Evolutionary conservation across 345 rosid genomes (phyloP).

Genomic region (Garcia nutans): DNA sequence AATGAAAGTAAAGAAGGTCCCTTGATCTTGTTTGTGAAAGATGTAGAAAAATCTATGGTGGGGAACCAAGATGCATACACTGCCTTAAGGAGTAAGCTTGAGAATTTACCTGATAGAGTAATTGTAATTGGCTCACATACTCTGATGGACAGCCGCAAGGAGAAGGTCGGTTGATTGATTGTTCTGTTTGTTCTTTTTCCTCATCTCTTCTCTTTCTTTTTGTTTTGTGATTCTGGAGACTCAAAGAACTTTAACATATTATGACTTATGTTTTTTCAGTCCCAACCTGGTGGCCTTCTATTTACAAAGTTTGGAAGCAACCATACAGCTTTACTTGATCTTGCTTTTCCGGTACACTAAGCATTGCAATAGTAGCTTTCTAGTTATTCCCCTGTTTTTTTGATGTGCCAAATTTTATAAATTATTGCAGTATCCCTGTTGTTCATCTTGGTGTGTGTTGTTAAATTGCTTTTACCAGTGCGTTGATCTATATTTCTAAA

Average conservation of each 20-base stretch:
- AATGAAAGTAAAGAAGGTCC: conserved; percentile 71
- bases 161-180: conserved; percentile 55
- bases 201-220: neutral
- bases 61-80: conserved; percentile 69
- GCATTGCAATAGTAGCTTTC: neutral
- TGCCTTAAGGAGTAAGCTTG: conserved; percentile 71
- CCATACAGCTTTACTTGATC: conserved; percentile 85
- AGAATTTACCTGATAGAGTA: conserved; percentile 67
- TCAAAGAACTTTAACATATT: neutral
- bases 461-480: neutral
- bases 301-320: conserved; percentile 94
- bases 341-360: conserved; percentile 81
- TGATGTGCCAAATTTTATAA: neutral
- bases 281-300: conserved; percentile 87
- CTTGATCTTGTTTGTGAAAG: conserved; percentile 81
- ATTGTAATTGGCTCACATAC: conserved; percentile 91
- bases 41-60: conserved; percentile 76
- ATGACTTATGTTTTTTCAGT: conserved; percentile 41
- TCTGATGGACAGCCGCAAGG: conserved; percentile 88
- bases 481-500: neutral
- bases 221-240: neutral
- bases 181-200: neutral
- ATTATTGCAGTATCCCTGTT: neutral
- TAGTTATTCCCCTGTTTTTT: neutral
- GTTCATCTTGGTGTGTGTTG: neutral